Percentiles rank a stretch among this genome's conserved stretches.
Evolutionary conservation across 2,329 filamentous ascomycete species (phyloP).

Genomic region (Zymoseptoria pseudotritici): DNA sequence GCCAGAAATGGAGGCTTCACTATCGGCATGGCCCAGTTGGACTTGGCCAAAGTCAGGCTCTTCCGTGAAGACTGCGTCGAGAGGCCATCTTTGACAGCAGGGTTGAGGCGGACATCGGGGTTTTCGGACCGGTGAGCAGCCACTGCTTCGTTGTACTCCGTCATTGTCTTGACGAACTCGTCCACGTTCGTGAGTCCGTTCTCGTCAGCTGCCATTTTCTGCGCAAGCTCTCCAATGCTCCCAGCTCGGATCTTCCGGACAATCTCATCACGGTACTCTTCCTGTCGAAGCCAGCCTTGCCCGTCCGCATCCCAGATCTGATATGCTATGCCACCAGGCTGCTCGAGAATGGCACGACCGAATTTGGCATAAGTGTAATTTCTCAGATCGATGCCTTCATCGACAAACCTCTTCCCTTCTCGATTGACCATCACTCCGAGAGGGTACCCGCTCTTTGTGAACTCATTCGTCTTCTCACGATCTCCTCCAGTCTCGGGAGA

Average conservation of each 20-base stretch:
- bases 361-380: slow-evolving; percentile 64
- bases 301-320: slow-evolving; percentile 56
- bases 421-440: slow-evolving; percentile 58
- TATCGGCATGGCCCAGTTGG: slow-evolving; percentile 59
- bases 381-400: slow-evolving; percentile 57
- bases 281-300: slow-evolving; percentile 47
- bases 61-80: slow-evolving; percentile 49
- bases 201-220: slow-evolving; percentile 33
- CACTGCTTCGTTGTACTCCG: slow-evolving; percentile 53
- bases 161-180: slow-evolving; percentile 46
- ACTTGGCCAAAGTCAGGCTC: slow-evolving; percentile 47
- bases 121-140: slow-evolving; percentile 41
- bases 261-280: slow-evolving; percentile 56
- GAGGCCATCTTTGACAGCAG: slow-evolving; percentile 53
- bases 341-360: slow-evolving; percentile 53
- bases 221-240: slow-evolving; percentile 50
- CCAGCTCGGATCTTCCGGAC: slow-evolving; percentile 47
- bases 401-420: slow-evolving; percentile 54
- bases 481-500: slow-evolving; percentile 50
- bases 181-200: slow-evolving; percentile 42
- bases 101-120: slow-evolving; percentile 46
- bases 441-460: slow-evolving; percentile 62
- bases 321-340: slow-evolving; percentile 53
- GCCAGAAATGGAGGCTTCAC: slow-evolving; percentile 53
- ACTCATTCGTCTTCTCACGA: slow-evolving; percentile 55